Evolutionary conservation across 2,329 filamentous ascomycete species (phyloP).

Genomic region (Aspergillus terreus): DNA sequence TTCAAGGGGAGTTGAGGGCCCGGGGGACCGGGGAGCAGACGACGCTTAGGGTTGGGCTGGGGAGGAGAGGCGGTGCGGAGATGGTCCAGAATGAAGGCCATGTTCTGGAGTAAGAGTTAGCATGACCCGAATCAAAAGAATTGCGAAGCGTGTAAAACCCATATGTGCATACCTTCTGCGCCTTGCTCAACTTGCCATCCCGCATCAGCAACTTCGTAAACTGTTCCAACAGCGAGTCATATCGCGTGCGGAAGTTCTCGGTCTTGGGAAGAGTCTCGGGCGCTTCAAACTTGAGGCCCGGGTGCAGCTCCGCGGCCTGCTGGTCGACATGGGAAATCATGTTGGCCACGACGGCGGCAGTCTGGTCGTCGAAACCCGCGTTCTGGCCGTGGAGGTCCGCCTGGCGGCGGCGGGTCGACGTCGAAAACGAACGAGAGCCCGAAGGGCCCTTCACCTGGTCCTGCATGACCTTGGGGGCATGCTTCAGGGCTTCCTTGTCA

Average conservation of each 20-base stretch:
- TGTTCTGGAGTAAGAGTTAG: constrained; percentile 57
- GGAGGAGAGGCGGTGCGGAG: constrained; percentile 83
- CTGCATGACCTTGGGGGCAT: constrained; percentile 65
- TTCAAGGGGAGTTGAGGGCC: constrained; percentile 78
- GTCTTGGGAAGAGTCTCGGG: constrained; percentile 64
- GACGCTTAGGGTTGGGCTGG: constrained; percentile 63
- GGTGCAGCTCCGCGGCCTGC: constrained; percentile 32
- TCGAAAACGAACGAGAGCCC: constrained; percentile 56
- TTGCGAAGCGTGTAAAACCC: neutral
- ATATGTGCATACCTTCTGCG: constrained; percentile 66
- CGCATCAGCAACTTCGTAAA: constrained; percentile 88
- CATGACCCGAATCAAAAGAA: neutral
- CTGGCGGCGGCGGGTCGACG: constrained; percentile 42
- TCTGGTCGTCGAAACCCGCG: constrained; percentile 23
- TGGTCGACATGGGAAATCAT: constrained; percentile 36
- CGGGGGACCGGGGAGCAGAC: constrained; percentile 65
- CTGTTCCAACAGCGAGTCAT: constrained; percentile 80
- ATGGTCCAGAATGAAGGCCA: constrained; percentile 74
- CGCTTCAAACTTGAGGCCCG: constrained; percentile 74
- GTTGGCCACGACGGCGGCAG: constrained; percentile 30
- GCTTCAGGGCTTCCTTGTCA: constrained; percentile 58
- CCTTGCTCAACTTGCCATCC: constrained; percentile 82
- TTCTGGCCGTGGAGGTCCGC: constrained; percentile 24
- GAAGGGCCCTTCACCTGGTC: constrained; percentile 50
- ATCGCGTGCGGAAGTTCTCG: constrained; percentile 70